phyloP scores from a whole-genome alignment of 106 monocot genomes.

The Triglochin maritima region DNA sequence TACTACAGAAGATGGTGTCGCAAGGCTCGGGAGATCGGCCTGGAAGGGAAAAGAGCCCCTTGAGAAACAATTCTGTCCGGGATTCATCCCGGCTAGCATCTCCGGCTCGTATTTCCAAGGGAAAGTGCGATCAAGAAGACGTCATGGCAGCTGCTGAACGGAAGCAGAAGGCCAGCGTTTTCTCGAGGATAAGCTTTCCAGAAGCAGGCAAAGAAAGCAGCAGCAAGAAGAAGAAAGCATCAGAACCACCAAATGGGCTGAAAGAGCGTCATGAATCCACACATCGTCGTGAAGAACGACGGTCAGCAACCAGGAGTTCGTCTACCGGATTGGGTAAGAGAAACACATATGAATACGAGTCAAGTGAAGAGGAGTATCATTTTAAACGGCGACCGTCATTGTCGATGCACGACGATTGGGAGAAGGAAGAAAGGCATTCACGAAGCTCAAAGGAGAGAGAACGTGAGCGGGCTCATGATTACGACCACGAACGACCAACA shows the following conservation, averaged over 20 bases:
- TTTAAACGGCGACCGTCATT: slow-evolving; percentile 20
- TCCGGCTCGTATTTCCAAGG: slow-evolving; percentile 6
- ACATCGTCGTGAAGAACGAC: slow-evolving; percentile 3
- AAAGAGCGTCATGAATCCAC: slow-evolving; percentile 25
- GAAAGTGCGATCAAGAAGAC: slow-evolving; percentile 13
- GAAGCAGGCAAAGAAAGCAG: slow-evolving; percentile 1
- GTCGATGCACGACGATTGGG: slow-evolving; percentile 2
- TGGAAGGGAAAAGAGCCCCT: slow-evolving; percentile 4
- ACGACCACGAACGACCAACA: background rate
- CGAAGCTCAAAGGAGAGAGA: slow-evolving; percentile 1
- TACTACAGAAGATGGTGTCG: slow-evolving; percentile 27
- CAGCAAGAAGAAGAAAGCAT: slow-evolving; percentile 22
- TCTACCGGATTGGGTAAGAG: slow-evolving; percentile 2
- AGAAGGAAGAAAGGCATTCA: slow-evolving; percentile 3
- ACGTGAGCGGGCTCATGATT: background rate
- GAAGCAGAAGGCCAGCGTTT: slow-evolving; percentile 61
- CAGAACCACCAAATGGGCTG: slow-evolving; percentile 20
- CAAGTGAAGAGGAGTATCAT: slow-evolving; percentile 22
- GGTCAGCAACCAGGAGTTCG: background rate
- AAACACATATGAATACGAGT: slow-evolving; percentile 5
- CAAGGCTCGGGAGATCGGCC: slow-evolving; percentile 1
- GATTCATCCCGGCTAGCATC: slow-evolving; percentile 6
- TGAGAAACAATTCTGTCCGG: background rate
- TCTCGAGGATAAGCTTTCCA: slow-evolving; percentile 70
- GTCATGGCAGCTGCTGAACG: slow-evolving; percentile 6